Conservation (phyloP, 306 rosid species). For the Oxytropis ochrocephala region DNA sequence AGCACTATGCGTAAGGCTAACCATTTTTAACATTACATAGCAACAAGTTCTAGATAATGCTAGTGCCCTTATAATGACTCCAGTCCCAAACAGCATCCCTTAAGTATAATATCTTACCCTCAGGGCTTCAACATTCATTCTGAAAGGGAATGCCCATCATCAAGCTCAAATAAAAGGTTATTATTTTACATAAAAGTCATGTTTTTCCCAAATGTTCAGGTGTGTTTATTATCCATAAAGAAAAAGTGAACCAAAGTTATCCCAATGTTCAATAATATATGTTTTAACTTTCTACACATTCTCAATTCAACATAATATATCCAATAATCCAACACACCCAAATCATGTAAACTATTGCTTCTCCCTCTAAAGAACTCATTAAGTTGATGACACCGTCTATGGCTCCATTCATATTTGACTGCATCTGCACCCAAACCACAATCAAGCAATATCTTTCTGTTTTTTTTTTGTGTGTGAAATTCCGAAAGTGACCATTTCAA, state of each 20-base stretch:
- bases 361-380: neutral
- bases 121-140: neutral
- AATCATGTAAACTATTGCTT: neutral
- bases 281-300: neutral
- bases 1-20: neutral
- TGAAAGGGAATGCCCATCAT: neutral
- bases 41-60: neutral
- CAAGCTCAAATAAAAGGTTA: neutral
- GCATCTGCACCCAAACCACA: slow-evolving; percentile 9
- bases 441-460: slow-evolving; percentile 5
- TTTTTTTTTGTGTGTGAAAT: neutral
- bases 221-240: neutral
- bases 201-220: neutral
- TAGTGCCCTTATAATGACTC: neutral
- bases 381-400: neutral
- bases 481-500: neutral
- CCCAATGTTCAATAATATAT: neutral
- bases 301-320: neutral
- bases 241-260: neutral
- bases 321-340: neutral
- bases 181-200: neutral
- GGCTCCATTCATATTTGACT: neutral
- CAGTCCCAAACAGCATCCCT: neutral
- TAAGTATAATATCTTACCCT: neutral
- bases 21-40: neutral